A percentile compares a stretch with the other conserved stretches of the same genome.
These are phyloP conservation scores for Termitomyces sp. DNA, from an alignment of 768 basidiomycete species.

Conservation along the genomic window DNA sequence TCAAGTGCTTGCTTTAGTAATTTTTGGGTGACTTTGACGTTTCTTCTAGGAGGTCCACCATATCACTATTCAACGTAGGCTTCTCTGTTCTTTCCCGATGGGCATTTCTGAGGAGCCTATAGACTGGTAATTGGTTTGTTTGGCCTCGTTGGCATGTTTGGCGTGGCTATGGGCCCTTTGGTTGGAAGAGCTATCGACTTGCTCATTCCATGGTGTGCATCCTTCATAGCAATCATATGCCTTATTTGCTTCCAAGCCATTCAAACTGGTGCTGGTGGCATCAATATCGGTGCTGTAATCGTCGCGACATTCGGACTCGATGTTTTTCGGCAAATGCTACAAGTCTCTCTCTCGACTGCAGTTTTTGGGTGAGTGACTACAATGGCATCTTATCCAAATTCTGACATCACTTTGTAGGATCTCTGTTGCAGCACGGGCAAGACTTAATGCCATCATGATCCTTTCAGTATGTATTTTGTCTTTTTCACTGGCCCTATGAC, in stretches of 20 bases:
- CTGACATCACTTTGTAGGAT: slow-evolving; percentile 21
- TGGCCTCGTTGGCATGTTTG: slow-evolving; percentile 68
- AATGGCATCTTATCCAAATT: not conserved
- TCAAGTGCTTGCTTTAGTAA: slow-evolving; percentile 53
- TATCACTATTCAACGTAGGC: slow-evolving; percentile 72
- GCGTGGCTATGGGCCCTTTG: slow-evolving; percentile 65
- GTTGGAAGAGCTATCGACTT: slow-evolving; percentile 64
- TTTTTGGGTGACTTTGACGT: slow-evolving; percentile 77
- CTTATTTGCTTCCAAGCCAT: slow-evolving; percentile 52
- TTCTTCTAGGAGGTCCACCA: slow-evolving; percentile 70
- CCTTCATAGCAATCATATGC: slow-evolving; percentile 45
- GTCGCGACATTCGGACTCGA: slow-evolving; percentile 68
- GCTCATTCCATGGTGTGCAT: slow-evolving; percentile 74
- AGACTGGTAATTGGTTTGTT: slow-evolving; percentile 65
- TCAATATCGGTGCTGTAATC: slow-evolving; percentile 65
- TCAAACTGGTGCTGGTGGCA: slow-evolving; percentile 64
- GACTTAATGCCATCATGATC: slow-evolving; percentile 73
- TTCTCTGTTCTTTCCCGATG: not conserved
- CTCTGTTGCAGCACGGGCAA: slow-evolving; percentile 47
- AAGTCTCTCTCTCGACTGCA: slow-evolving; percentile 58
- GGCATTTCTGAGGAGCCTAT: not conserved
- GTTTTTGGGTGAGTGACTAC: slow-evolving; percentile 44
- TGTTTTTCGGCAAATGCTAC: slow-evolving; percentile 65
- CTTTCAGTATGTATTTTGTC: slow-evolving; percentile 39
- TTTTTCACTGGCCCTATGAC: not conserved